These are phyloP conservation scores for Choiromyces venosus DNA, from an alignment of 495 filamentous ascomycete species.

Conservation along the genomic window DNA sequence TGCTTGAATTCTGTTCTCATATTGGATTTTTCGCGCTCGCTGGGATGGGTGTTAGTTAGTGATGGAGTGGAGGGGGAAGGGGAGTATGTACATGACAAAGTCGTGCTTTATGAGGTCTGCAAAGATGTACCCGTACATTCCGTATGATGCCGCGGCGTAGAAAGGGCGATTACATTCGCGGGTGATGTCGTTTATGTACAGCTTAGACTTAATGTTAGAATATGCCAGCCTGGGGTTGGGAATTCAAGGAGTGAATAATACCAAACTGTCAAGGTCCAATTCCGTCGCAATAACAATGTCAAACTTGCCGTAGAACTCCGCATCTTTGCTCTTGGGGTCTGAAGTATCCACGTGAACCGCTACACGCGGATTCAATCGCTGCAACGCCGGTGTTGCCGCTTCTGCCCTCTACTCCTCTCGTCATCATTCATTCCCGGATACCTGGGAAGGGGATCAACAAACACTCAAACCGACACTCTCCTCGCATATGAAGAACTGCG, in stretches of 20 bases:
- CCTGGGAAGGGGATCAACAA: slow-evolving; percentile 44
- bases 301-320: slow-evolving; percentile 69
- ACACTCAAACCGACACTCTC: slow-evolving; percentile 69
- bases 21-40: slow-evolving; percentile 79
- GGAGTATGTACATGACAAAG: slow-evolving; percentile 53
- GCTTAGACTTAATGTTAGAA: background rate
- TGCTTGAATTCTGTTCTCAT: slow-evolving; percentile 55
- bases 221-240: background rate
- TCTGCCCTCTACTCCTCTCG: slow-evolving; percentile 56
- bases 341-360: slow-evolving; percentile 62
- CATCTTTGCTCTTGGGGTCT: slow-evolving; percentile 58
- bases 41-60: slow-evolving; percentile 7
- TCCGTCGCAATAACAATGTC: slow-evolving; percentile 90
- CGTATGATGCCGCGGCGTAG: slow-evolving; percentile 82
- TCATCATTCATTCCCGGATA: background rate
- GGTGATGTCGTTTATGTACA: slow-evolving; percentile 69
- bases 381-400: slow-evolving; percentile 71
- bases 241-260: slow-evolving; percentile 39
- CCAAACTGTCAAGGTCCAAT: slow-evolving; percentile 64
- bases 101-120: slow-evolving; percentile 82
- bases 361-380: slow-evolving; percentile 85
- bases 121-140: slow-evolving; percentile 92
- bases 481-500: slow-evolving; percentile 80
- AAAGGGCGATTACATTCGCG: slow-evolving; percentile 70
- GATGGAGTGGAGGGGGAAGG: background rate